Base-by-base conservation (phyloP, 176 grass and related monocot genomes). In the Tillandsia leiboldiana region DNA sequence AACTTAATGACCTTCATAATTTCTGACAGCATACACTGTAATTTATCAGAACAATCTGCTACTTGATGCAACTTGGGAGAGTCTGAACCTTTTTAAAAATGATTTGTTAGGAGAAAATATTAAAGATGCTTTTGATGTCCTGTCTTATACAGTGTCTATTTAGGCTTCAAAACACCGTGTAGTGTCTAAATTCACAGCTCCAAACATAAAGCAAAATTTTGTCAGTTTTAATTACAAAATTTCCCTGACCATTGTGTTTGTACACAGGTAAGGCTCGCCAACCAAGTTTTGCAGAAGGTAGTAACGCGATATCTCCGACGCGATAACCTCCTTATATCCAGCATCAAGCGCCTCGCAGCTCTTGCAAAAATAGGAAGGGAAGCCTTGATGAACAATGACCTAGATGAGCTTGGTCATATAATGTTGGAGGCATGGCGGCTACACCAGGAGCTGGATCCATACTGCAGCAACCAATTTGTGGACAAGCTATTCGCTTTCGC, bases 371-470 rank as follows among this genome's bases (percentile, higher is more conserved):
- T 83, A 3, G 93, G 89, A 26, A 83, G 89, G 66, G 93, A 97
- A 68, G 83, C 84, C 11, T 48, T 97, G 78, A 92, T 85, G 89
- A 92, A 90, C 6, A 70, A 81, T 65, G 84, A 90, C 53, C 64
- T 90, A 17, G 79, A 92, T 17, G 77, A 85, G 51, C 71, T 97
- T 13, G 93, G 93, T 10, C 18, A 79, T 77, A 90, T 97, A 69
- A 82, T 97, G 89, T 59, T 83, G 28, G 93, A 97, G 74, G 86
- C 89, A 23, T 97, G 89, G 93, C 83, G 68, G 61, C 70, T 92
- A 22, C 89, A 92, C 68, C 93, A 92, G 72, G 93, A 97, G 68
- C 75, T 97, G 23, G 89, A 92, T 64, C 89, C 93, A 3, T 92
- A 90, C 71, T 97, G 93, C 74, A 97, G 93, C 84, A 97, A 92